Evolutionary conservation across 1,284 basidiomycete genomes (phyloP).

Genomic region (Leccinum solheimii): DNA sequence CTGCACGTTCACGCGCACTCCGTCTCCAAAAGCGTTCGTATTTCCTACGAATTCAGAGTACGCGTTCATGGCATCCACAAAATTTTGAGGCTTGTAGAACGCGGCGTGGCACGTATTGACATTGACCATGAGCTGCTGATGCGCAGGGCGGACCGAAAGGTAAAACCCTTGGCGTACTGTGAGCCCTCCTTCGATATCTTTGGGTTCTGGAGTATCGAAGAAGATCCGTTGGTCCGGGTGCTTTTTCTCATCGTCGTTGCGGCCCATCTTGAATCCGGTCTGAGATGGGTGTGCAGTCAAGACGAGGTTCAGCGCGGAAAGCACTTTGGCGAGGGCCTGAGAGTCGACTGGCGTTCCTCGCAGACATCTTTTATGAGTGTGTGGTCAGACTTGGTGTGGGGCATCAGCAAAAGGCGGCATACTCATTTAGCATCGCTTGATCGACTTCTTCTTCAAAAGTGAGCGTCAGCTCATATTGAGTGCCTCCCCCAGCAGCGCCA

Average conservation of each 20-base stretch:
- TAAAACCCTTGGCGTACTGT: conserved; percentile 75
- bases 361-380: conserved; percentile 22
- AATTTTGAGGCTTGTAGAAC: conserved; percentile 66
- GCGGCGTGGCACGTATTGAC: conserved; percentile 78
- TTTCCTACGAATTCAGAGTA: conserved; percentile 53
- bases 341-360: conserved; percentile 24
- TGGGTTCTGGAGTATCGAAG: conserved; percentile 24
- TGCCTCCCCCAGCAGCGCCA: not conserved
- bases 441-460: conserved; percentile 23
- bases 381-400: conserved; percentile 1
- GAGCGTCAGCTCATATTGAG: conserved; percentile 17
- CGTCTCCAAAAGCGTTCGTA: conserved; percentile 52
- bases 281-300: conserved; percentile 45
- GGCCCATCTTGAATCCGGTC: conserved; percentile 41
- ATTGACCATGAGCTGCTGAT: conserved; percentile 76
- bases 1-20: conserved; percentile 56
- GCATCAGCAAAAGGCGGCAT: not conserved
- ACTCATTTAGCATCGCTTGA: conserved; percentile 18
- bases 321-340: conserved; percentile 45
- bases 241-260: conserved; percentile 34
- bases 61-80: conserved; percentile 55
- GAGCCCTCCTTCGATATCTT: conserved; percentile 42
- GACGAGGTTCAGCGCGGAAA: conserved; percentile 52
- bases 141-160: conserved; percentile 69
- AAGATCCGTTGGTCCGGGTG: conserved; percentile 42